Conservation (phyloP, 2,329 filamentous ascomycete genomes). For the Hirsutella rhossiliensis region DNA sequence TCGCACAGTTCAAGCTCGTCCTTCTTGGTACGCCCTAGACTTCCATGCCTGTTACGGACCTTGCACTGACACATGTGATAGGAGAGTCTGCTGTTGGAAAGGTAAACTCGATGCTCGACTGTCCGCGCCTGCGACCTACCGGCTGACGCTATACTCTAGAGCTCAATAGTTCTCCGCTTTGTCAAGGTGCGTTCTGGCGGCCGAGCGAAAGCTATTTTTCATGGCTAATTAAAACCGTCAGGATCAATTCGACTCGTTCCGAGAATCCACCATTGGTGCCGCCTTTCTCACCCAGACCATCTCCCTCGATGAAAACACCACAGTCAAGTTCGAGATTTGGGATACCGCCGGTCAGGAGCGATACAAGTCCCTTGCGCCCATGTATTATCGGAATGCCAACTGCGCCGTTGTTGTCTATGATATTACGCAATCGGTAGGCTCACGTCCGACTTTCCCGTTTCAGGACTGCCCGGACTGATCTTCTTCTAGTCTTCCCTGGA, state of each 20-base stretch:
- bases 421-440: constrained; percentile 91
- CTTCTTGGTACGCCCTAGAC: constrained; percentile 60
- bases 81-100: constrained; percentile 99
- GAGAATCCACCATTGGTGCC: constrained; percentile 95
- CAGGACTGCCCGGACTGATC: constrained; percentile 5
- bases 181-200: constrained; percentile 63
- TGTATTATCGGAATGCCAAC: constrained; percentile 99
- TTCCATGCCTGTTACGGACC: background rate
- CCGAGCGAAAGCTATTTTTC: background rate
- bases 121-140: background rate
- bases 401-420: constrained; percentile 98
- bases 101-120: constrained; percentile 35
- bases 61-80: constrained; percentile 23
- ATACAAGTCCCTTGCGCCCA: constrained; percentile 96
- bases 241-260: constrained; percentile 98
- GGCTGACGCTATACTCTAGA: constrained; percentile 39
- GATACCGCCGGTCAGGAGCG: constrained; percentile 96
- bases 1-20: constrained; percentile 98
- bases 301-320: constrained; percentile 93
- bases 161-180: constrained; percentile 93
- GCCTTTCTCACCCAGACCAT: constrained; percentile 99
- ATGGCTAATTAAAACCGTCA: constrained; percentile 22
- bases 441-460: background rate
- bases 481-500: constrained; percentile 71
- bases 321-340: constrained; percentile 99